Base-by-base conservation (phyloP, 2,329 filamentous ascomycete genomes). In the Eurotiales sp. region DNA sequence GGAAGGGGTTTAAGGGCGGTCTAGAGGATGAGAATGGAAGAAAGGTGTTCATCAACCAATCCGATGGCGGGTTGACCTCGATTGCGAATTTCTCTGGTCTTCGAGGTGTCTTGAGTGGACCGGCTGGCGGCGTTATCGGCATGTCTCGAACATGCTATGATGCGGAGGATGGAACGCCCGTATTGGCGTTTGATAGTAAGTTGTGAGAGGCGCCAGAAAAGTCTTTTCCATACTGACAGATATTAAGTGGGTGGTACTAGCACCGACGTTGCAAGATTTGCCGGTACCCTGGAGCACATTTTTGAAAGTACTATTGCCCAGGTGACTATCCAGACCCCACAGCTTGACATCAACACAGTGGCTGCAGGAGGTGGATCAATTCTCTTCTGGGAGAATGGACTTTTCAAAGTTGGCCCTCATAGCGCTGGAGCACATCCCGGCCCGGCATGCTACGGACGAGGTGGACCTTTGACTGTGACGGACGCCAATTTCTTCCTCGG, bases 301-400 rank as follows among this genome's bases (percentile, higher is more conserved):
- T 95, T 95, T 58, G 90, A 95, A 71, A 95, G 88, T 0, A 95
- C 88, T 0, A 95, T 88, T 1, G 90, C 90, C 0, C 90, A 90
- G 11, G 88, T 95, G 1, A 91, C 90, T 0, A 92, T 95, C 15
- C 89, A 95, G 62, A 90, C 87, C 1, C 90, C 90, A 0, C 90
- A 95, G 62, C 77, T 95, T 0, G 89, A 96, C 61, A 95, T 96
- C 71, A 95, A 95, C 68, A 96, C 90, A 0, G 90, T 96, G 0
- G 90, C 90, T 2, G 90, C 90, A 2, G 90, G 90, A 39, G 90
- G 90, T 51, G 71, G 72, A 11, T 72, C 69, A 8, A 70, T 70
- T 15, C 76, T 96, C 4, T 92, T 92, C 72, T 95, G 88, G 78
- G 81, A 80, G 55, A 93, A 95, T 56, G 88, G 90, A 0, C 75